A percentile compares a stretch with the other conserved stretches of the same genome.
These are phyloP conservation scores for Neurospora cerealis DNA, from an alignment of 495 filamentous ascomycete species.

Conservation along the genomic window DNA sequence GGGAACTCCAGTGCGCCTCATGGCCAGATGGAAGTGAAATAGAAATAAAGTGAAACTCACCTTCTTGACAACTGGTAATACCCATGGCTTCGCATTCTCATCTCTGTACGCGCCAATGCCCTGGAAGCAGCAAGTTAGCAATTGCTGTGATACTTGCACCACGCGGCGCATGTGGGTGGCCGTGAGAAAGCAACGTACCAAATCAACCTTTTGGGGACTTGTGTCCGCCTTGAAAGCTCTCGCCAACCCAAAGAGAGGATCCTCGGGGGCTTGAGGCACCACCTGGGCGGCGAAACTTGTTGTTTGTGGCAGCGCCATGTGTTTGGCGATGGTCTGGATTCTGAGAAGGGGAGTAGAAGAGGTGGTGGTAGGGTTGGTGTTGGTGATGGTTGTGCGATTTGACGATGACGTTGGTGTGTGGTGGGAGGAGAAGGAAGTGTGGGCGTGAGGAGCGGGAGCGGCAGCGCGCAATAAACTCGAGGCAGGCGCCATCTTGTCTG, in stretches of 20 bases:
- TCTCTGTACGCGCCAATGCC: constrained; percentile 96
- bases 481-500: neutral
- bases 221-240: constrained; percentile 77
- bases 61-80: constrained; percentile 93
- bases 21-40: neutral
- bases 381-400: neutral
- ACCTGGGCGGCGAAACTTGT: constrained; percentile 68
- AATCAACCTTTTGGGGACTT: constrained; percentile 81
- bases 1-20: neutral
- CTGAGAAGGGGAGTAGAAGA: constrained; percentile 23
- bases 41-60: constrained; percentile 36
- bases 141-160: neutral
- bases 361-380: constrained; percentile 6
- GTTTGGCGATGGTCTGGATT: constrained; percentile 35
- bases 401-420: constrained; percentile 2
- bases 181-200: constrained; percentile 30
- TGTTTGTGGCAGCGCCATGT: constrained; percentile 30
- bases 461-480: neutral
- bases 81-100: constrained; percentile 95
- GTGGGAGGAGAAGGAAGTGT: constrained; percentile 3
- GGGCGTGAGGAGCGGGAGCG: neutral
- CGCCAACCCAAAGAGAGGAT: constrained; percentile 91
- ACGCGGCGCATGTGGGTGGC: neutral
- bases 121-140: constrained; percentile 14
- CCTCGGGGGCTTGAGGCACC: constrained; percentile 86